Evolutionary conservation across 306 rosid species (phyloP).

Genomic region (Cucurbita argyrosperma): DNA sequence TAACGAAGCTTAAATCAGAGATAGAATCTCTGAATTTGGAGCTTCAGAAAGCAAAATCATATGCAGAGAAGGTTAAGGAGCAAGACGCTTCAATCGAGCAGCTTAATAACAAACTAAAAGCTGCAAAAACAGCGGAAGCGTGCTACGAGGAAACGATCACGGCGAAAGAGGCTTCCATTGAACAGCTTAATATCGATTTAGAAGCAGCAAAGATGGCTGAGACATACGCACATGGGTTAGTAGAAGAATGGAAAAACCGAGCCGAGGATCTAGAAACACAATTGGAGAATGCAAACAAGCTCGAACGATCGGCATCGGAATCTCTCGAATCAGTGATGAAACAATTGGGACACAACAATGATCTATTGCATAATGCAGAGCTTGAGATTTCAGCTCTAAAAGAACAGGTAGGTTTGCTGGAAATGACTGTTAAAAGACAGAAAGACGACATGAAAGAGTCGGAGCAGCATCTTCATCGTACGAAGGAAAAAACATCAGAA

Average conservation of each 20-base stretch:
- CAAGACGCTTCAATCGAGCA: constrained; percentile 56
- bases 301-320: constrained; percentile 75
- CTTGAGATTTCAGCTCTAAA: constrained; percentile 55
- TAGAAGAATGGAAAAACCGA: constrained; percentile 54
- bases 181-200: constrained; percentile 65
- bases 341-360: constrained; percentile 54
- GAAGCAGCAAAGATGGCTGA: constrained; percentile 89
- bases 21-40: constrained; percentile 44
- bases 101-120: constrained; percentile 62
- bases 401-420: constrained; percentile 63
- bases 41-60: constrained; percentile 37
- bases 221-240: constrained; percentile 51
- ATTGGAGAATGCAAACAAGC: constrained; percentile 50
- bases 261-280: constrained; percentile 48
- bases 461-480: constrained; percentile 28
- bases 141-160: constrained; percentile 31
- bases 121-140: constrained; percentile 74
- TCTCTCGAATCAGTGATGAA: constrained; percentile 61
- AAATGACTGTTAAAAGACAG: constrained; percentile 60
- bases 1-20: constrained; percentile 41
- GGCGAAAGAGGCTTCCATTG: constrained; percentile 53
- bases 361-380: constrained; percentile 57
- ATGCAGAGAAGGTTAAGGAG: constrained; percentile 37
- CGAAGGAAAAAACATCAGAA: constrained; percentile 48
- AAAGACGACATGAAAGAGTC: constrained; percentile 65